Evolutionary conservation across 495 filamentous ascomycete genomes (phyloP).

Genomic region (Penicillium alfredii): DNA sequence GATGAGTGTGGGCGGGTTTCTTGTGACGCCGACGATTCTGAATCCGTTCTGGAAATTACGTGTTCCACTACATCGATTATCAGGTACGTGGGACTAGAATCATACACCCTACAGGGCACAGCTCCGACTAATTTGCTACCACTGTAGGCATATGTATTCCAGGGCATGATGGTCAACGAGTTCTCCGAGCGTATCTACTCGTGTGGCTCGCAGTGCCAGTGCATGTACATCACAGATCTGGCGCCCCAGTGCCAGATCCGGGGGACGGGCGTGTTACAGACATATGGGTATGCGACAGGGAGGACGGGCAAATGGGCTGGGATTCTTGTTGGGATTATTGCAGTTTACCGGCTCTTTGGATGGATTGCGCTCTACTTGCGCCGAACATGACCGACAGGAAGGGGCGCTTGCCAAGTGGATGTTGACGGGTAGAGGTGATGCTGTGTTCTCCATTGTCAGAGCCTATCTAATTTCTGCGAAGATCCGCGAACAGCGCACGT

Average conservation of each 20-base stretch:
- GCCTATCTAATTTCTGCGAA: too few relatives aligned
- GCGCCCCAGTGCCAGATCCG: slow-evolving; percentile 59
- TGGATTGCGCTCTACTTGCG: slow-evolving; percentile 38
- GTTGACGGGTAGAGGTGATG: background rate
- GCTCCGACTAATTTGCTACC: too few relatives aligned
- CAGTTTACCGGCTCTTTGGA: slow-evolving; percentile 63
- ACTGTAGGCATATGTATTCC: slow-evolving; percentile 66
- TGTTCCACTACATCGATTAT: slow-evolving; percentile 80
- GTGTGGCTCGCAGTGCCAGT: slow-evolving; percentile 54
- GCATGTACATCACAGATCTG: slow-evolving; percentile 63
- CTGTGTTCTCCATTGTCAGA: too few relatives aligned
- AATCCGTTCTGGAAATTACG: slow-evolving; percentile 82
- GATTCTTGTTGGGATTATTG: slow-evolving; percentile 66
- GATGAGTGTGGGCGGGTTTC: slow-evolving; percentile 79
- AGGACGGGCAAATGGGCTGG: slow-evolving; percentile 65
- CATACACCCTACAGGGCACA: too few relatives aligned
- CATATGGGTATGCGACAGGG: slow-evolving; percentile 60
- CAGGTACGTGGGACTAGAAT: slow-evolving; percentile 46
- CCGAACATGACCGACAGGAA: slow-evolving; percentile 12
- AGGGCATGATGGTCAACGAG: slow-evolving; percentile 89
- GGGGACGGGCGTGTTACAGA: slow-evolving; percentile 59
- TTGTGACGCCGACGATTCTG: slow-evolving; percentile 61
- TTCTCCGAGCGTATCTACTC: slow-evolving; percentile 56
- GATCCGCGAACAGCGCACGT: too few relatives aligned
- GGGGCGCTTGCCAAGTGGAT: background rate